Evolutionary conservation across 83 land plant species (phyloP).

Genomic region (Diphasiastrum complanatum): DNA sequence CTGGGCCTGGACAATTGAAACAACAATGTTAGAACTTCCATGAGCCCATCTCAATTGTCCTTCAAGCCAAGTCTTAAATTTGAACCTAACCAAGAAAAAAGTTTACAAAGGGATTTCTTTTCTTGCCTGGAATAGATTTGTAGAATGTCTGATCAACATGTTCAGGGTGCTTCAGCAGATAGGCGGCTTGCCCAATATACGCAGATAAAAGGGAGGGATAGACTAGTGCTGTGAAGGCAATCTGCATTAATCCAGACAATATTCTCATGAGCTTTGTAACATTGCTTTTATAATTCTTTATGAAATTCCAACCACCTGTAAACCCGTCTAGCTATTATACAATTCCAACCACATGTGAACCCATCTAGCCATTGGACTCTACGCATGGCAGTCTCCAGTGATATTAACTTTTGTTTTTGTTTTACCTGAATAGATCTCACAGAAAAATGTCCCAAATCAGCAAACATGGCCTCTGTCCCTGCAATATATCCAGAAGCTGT

Average conservation of each 20-base stretch:
- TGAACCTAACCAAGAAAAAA: not conserved
- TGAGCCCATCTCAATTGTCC: no score
- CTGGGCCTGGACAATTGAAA: constrained; percentile 18
- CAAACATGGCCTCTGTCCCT: constrained; percentile 66
- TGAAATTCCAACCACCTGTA: no score
- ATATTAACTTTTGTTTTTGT: not conserved
- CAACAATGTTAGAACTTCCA: no score
- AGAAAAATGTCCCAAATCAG: constrained; percentile 51
- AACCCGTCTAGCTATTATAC: no score
- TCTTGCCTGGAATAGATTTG: constrained; percentile 12
- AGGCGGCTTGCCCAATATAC: constrained; percentile 47
- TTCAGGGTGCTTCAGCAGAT: constrained; percentile 17
- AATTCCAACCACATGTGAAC: not conserved
- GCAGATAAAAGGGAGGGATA: constrained; percentile 43
- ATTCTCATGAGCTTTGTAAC: not conserved
- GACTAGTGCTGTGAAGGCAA: constrained; percentile 34
- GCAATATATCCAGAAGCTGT: no score
- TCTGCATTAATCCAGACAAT: constrained; percentile 20
- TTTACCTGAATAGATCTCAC: constrained; percentile 44
- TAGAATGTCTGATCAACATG: constrained; percentile 20
- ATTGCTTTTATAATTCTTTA: no score
- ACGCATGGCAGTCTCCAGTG: no score
- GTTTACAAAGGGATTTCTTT: not conserved
- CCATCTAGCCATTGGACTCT: not conserved
- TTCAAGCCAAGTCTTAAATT: no score